Evolutionary conservation across 345 rosid species (phyloP), one percentile per base, ranked within the genome.

Genomic region (Boechera retrofracta): DNA sequence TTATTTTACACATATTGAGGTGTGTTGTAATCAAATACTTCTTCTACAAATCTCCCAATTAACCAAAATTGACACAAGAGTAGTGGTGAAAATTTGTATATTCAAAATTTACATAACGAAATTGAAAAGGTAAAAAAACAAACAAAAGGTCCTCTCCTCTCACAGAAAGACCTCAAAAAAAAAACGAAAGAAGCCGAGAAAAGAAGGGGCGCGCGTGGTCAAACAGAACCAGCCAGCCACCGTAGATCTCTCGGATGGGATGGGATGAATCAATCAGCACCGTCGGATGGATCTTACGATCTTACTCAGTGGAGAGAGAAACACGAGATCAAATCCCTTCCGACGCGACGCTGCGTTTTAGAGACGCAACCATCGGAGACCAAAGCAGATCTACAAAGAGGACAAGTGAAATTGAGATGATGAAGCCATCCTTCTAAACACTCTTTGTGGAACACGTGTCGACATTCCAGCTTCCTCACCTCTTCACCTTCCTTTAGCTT

Each of bases 381-480:
- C 16, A 91, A 69, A 64, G 87, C 83, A 4, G 84, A 80, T 69
- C 97, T 85, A 64, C 97, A 93, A 0, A 93, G 81, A 11, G 97
- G 98, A 77, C 97, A 93, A 5, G 72, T 85, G 71, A 91, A 91
- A 35, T 87, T 87, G 44, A 82, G 87, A 42, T 85, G 89, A 58
- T 85, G 81, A 7, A 93, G 93, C 95, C 98, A 93, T 1, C 92
- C 91, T 47, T 93, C 97, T 10, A 93, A 83, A 80, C 98, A 93
- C 33, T 76, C 77, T 76, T 84, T 93, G 41, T 93, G 98, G 61
- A 88, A 93, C 44, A 93, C 93, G 82, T 93, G 98, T 67, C 91
- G 77, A 84, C 98, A 93, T 31, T 87, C 88, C 2, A 93, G 97
- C 83, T 72, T 82, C 84, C 97, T 84, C 41, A 93, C 95, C 61